Conservation (phyloP, 345 rosid species). For the thale cress (Arabidopsis thaliana) region DNA sequence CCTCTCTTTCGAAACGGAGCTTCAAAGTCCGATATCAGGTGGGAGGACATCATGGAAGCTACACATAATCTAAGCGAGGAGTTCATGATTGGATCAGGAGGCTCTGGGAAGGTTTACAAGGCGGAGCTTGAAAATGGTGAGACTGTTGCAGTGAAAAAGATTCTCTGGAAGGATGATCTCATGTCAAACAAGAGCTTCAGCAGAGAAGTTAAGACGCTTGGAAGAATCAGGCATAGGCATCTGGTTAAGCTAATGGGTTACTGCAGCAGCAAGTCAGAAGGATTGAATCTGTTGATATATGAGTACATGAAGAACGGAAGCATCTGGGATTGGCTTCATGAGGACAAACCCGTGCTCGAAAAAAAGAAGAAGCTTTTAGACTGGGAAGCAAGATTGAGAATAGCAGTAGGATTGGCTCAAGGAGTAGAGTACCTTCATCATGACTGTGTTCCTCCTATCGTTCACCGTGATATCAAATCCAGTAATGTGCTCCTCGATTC, state of each 20-base stretch:
- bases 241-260: conserved; percentile 89
- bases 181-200: conserved; percentile 81
- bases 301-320: conserved; percentile 98
- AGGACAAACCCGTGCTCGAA: conserved; percentile 43
- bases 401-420: conserved; percentile 87
- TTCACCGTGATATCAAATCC: conserved; percentile 92
- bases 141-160: conserved; percentile 83
- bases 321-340: conserved; percentile 92
- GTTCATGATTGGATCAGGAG: conserved; percentile 90
- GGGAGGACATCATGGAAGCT: conserved; percentile 89
- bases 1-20: conserved; percentile 64
- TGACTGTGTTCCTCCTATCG: conserved; percentile 81
- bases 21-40: conserved; percentile 68
- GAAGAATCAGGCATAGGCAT: conserved; percentile 82
- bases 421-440: conserved; percentile 96
- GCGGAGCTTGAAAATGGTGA: conserved; percentile 72
- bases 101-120: conserved; percentile 85
- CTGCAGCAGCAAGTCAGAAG: conserved; percentile 69
- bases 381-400: conserved; percentile 81
- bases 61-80: conserved; percentile 76
- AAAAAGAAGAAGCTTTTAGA: conserved; percentile 65
- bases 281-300: conserved; percentile 78
- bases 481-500: conserved; percentile 87
- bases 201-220: conserved; percentile 83
- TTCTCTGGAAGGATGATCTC: conserved; percentile 72